phyloP scores from a whole-genome alignment of 176 grass and related monocot species.

The Leersia perrieri region DNA sequence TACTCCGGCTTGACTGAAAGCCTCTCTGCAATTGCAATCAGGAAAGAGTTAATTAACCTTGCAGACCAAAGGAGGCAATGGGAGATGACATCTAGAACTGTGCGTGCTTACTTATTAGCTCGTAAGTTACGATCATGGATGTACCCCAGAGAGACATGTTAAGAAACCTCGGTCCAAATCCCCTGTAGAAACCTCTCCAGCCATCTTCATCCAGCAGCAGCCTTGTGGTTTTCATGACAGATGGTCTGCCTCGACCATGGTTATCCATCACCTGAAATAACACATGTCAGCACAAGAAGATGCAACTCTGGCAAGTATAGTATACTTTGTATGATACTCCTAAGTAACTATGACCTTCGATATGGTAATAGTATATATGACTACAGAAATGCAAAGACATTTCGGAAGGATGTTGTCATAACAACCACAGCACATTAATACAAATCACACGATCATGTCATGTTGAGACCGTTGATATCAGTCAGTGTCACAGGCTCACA shows the following conservation, averaged over 20 bases:
- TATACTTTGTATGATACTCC: not conserved
- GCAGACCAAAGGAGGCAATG: not conserved
- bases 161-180: slow-evolving; percentile 84
- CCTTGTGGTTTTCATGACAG: slow-evolving; percentile 68
- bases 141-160: slow-evolving; percentile 99
- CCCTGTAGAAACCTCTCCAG: slow-evolving; percentile 91
- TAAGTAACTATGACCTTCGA: not conserved
- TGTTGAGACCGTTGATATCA: not conserved
- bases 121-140: slow-evolving; percentile 99
- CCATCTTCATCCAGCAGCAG: slow-evolving; percentile 78
- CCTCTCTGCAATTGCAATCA: slow-evolving; percentile 52
- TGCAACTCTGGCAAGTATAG: not conserved
- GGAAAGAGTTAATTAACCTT: not conserved
- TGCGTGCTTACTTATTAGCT: slow-evolving; percentile 80
- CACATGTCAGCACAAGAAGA: not conserved
- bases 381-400: not conserved
- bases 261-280: slow-evolving; percentile 82
- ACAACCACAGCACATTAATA: not conserved
- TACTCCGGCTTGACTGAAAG: slow-evolving; percentile 33
- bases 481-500: not conserved
- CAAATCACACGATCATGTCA: not conserved
- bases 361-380: not conserved
- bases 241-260: slow-evolving; percentile 72
- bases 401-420: not conserved
- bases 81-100: not conserved